phyloP scores from a whole-genome alignment of 2,329 filamentous ascomycete species.

The Diplodia sapinea region DNA sequence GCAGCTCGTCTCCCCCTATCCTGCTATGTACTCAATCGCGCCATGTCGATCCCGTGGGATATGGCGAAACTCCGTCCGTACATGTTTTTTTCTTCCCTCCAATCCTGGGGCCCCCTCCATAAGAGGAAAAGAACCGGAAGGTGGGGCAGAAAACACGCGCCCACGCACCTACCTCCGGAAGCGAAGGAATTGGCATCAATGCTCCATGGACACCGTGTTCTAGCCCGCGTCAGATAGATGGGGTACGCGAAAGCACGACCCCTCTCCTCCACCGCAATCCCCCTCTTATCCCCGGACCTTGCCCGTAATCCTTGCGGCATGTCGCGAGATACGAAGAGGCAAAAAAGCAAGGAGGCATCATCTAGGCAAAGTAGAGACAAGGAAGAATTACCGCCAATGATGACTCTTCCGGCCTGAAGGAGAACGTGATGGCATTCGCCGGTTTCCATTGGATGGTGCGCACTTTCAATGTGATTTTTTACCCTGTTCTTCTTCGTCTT shows the following conservation, averaged over 20 bases:
- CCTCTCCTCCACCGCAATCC: neutral
- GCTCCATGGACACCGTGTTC: neutral
- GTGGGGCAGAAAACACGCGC: neutral
- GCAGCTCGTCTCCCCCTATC: too few relatives aligned
- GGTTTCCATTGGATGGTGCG: neutral
- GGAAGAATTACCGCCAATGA: neutral
- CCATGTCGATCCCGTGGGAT: neutral
- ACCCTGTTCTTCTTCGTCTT: neutral
- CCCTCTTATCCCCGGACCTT: neutral
- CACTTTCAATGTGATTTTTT: neutral
- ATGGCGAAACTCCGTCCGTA: neutral
- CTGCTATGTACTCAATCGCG: too few relatives aligned
- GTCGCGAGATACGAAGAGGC: neutral
- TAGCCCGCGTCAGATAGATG: conserved; percentile 14
- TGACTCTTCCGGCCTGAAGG: neutral
- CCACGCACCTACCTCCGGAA: neutral
- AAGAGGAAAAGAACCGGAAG: neutral
- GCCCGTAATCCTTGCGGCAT: neutral
- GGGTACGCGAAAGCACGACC: neutral
- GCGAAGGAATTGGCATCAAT: neutral
- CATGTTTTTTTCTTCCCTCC: neutral
- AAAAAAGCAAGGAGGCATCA: neutral
- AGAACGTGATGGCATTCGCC: neutral
- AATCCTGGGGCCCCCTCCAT: neutral
- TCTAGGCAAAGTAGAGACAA: neutral